Conservation (phyloP, 805 yeast genomes). For the Pichia manshurica region DNA sequence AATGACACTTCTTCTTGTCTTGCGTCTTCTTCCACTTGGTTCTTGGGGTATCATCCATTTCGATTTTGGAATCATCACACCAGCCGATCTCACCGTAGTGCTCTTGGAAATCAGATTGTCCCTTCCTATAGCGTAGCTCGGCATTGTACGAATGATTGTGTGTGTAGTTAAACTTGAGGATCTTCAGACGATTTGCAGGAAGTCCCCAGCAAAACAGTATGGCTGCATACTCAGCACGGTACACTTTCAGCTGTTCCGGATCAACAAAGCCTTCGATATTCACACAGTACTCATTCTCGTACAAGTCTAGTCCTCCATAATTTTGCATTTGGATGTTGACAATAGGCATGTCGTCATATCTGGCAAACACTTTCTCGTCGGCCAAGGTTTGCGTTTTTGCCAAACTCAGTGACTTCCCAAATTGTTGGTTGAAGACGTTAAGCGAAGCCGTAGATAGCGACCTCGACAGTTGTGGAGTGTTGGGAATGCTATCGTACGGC, state of each 20-base stretch:
- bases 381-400: neutral
- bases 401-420: constrained; percentile 16
- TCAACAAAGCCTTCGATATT: constrained; percentile 38
- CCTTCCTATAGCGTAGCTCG: neutral
- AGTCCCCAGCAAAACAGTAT: constrained; percentile 79
- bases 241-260: constrained; percentile 32
- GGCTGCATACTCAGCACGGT: constrained; percentile 69
- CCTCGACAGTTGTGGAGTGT: neutral
- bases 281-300: constrained; percentile 37
- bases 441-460: constrained; percentile 16
- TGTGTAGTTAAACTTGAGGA: constrained; percentile 58
- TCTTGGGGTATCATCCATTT: neutral
- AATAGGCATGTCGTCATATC: constrained; percentile 15
- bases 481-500: neutral
- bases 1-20: constrained; percentile 46
- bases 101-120: constrained; percentile 15
- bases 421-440: constrained; percentile 23
- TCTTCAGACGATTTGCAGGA: constrained; percentile 71
- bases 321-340: constrained; percentile 46
- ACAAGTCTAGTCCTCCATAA: constrained; percentile 37
- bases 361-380: neutral
- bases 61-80: constrained; percentile 13
- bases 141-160: neutral
- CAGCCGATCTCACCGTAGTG: constrained; percentile 29
- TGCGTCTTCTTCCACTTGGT: constrained; percentile 16